Evolutionary conservation across 345 rosid genomes (phyloP).

Genomic region (Durio zibethinus): DNA sequence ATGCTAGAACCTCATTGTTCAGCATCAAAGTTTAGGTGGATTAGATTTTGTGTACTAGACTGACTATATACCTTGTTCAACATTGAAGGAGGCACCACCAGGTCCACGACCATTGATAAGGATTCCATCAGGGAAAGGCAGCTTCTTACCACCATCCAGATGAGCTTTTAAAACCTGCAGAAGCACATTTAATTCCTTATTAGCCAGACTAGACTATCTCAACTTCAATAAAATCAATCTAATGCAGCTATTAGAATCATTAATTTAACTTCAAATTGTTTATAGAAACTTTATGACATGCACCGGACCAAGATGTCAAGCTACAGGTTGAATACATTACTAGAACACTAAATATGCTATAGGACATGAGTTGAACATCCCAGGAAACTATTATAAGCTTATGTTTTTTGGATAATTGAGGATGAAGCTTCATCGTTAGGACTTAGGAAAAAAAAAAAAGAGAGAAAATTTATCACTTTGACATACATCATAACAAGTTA

Average conservation of each 20-base stretch:
- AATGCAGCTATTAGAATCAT: background rate
- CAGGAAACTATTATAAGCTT: background rate
- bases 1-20: background rate
- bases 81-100: conserved; percentile 55
- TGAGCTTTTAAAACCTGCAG: conserved; percentile 50
- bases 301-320: background rate
- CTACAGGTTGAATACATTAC: background rate
- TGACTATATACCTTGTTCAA: conserved; percentile 62
- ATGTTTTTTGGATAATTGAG: background rate
- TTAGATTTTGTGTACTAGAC: background rate
- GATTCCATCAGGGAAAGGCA: conserved; percentile 77
- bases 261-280: background rate
- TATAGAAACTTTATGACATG: background rate
- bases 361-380: background rate
- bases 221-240: background rate
- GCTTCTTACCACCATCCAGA: conserved; percentile 59
- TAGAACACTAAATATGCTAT: background rate
- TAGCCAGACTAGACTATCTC: background rate
- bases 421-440: background rate
- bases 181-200: background rate
- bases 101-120: conserved; percentile 86
- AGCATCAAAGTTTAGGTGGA: background rate
- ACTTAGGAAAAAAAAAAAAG: too few species aligned
- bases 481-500: background rate
- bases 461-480: too few species aligned